phyloP scores from a whole-genome alignment of 768 basidiomycete genomes.

The Mycena rebaudengoi region DNA sequence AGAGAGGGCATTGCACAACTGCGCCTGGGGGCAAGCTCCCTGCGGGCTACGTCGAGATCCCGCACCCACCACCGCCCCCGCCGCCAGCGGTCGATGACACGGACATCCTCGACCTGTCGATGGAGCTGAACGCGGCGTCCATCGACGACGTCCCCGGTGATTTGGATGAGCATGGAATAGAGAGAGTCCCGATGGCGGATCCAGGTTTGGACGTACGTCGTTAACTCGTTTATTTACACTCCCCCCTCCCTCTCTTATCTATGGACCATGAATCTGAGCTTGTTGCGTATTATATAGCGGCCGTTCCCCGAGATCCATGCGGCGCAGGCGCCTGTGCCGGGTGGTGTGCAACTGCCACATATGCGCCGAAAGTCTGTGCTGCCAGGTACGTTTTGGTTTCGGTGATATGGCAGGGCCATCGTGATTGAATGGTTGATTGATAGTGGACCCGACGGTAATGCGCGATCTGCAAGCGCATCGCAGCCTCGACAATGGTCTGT shows the following conservation, averaged over 20 bases:
- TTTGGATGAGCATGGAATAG: constrained; percentile 83
- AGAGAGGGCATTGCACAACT: constrained; percentile 77
- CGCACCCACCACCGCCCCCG: constrained; percentile 79
- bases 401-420: neutral
- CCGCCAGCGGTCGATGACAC: constrained; percentile 81
- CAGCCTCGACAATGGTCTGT: constrained; percentile 70
- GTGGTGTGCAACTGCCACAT: constrained; percentile 69
- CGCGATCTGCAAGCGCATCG: constrained; percentile 89
- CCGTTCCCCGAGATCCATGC: constrained; percentile 71
- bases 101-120: constrained; percentile 87
- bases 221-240: constrained; percentile 8
- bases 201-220: constrained; percentile 83
- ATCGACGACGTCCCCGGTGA: constrained; percentile 78
- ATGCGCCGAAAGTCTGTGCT: constrained; percentile 94
- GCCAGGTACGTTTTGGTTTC: constrained; percentile 69
- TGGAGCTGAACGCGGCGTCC: constrained; percentile 87
- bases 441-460: constrained; percentile 89
- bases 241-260: neutral
- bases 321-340: constrained; percentile 64
- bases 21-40: constrained; percentile 75
- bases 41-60: constrained; percentile 70
- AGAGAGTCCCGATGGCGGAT: constrained; percentile 92
- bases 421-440: constrained; percentile 28
- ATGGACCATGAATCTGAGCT: constrained; percentile 18
- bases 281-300: constrained; percentile 54